A percentile compares a stretch with the other conserved stretches of the same genome.
Evolutionary conservation across 106 monocot genomes (phyloP).

Genomic region (Narthecium ossifragum): DNA sequence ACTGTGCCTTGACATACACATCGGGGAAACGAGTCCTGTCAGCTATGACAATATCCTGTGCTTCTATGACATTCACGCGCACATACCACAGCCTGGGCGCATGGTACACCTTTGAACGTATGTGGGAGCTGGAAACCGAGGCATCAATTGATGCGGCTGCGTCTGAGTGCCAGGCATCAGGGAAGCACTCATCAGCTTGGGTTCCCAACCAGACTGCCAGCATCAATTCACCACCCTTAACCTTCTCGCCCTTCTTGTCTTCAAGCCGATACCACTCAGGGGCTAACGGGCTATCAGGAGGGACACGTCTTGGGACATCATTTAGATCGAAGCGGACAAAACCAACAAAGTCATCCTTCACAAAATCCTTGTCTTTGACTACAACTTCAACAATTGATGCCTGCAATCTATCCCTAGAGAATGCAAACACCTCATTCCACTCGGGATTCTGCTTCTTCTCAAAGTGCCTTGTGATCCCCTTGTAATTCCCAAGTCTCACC

Average conservation of each 20-base stretch:
- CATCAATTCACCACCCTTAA: slow-evolving; percentile 58
- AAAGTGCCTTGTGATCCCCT: slow-evolving; percentile 38
- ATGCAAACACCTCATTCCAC: slow-evolving; percentile 68
- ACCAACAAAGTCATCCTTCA: slow-evolving; percentile 58
- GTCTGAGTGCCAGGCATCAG: slow-evolving; percentile 54
- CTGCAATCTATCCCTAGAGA: slow-evolving; percentile 48
- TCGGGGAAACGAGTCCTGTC: slow-evolving; percentile 35
- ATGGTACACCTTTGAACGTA: slow-evolving; percentile 41
- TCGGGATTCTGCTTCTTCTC: slow-evolving; percentile 60
- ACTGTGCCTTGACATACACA: slow-evolving; percentile 32
- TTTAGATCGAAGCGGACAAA: slow-evolving; percentile 40
- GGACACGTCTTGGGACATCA: slow-evolving; percentile 54
- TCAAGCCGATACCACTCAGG: slow-evolving; percentile 64
- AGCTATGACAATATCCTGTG: slow-evolving; percentile 32
- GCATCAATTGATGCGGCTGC: slow-evolving; percentile 18
- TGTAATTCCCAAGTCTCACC: slow-evolving; percentile 61
- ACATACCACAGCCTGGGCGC: slow-evolving; percentile 47
- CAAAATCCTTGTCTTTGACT: slow-evolving; percentile 54
- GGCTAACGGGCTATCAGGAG: slow-evolving; percentile 64
- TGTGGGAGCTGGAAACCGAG: slow-evolving; percentile 9
- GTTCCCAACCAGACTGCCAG: slow-evolving; percentile 69
- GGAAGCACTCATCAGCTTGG: slow-evolving; percentile 57
- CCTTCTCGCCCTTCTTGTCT: slow-evolving; percentile 43
- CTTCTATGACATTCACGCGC: slow-evolving; percentile 31
- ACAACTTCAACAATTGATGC: slow-evolving; percentile 38